Base-by-base conservation (phyloP, 352 stramenopile species). In the Globisporangium carolinianum region DNA sequence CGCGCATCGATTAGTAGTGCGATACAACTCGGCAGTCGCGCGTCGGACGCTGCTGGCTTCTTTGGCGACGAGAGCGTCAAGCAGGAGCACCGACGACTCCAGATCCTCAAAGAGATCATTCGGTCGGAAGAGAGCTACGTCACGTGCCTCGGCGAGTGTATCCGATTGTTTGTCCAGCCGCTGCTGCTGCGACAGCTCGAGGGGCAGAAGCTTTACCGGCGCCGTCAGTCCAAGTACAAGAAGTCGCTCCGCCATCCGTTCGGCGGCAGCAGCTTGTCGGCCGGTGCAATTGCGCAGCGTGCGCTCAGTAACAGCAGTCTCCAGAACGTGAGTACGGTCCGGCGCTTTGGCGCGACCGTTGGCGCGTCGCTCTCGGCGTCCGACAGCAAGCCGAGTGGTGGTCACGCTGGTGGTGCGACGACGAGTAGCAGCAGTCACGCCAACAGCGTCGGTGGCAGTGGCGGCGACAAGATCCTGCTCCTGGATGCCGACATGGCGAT, bases 81-180 rank as follows among this genome's bases (percentile, higher is more conserved):
- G 59, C 45, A 77, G 17, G 84, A 94, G 58, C 74, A 76, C 24
- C 76, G 78, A 2, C 72, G 84, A 7, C 68, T 77, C 32, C 78
- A 91, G 39, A 94, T 92, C 55, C 68, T 94, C 47, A 90, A 89
- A 53, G 83, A 93, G 55, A 84, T 92, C 35, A 83, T 91, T 43
- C 85, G 82, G 8, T 89, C 85, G 0, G 85, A 94, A 63, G 77
- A 93, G 53, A 89, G 77, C 61, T 95, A 93, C 51, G 82, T 95
- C 14, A 73, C 80, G 47, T 90, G 82, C 38, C 57, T 95, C 11
- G 76, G 81, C n/a, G 79, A 93, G 42, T 95, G 85, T 62, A 92
- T 92, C 52, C 84, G 76, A 5, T 59, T 91, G 7, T 95, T 89
- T 55, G 83, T 95, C 17, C 83, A 93, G 51, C 85, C 85, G 32